Conservation (phyloP, 768 basidiomycete genomes). For the Galerina sulciceps region DNA sequence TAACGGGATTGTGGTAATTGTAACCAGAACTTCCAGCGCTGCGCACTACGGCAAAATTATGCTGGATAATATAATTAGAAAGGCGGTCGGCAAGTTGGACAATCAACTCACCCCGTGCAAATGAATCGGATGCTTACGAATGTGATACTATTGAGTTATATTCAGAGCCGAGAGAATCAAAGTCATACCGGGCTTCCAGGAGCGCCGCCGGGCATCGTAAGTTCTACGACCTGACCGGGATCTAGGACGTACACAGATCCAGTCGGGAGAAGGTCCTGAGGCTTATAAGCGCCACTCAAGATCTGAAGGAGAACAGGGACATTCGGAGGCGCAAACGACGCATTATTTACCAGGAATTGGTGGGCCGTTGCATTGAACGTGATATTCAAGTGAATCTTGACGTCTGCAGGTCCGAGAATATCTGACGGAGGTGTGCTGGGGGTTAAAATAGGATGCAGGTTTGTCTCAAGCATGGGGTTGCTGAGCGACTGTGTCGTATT, state of each 20-base stretch:
- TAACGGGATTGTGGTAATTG: conserved; percentile 57
- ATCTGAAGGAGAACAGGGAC: conserved; percentile 56
- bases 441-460: conserved; percentile 34
- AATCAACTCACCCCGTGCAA: conserved; percentile 44
- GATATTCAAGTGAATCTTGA: conserved; percentile 37
- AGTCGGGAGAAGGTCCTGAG: conserved; percentile 43
- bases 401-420: conserved; percentile 39
- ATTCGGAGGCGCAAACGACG: conserved; percentile 36
- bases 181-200: conserved; percentile 29
- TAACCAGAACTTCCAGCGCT: conserved; percentile 40
- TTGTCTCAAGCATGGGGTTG: conserved; percentile 36
- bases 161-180: background rate
- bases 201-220: conserved; percentile 44
- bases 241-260: conserved; percentile 50
- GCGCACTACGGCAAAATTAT: conserved; percentile 45
- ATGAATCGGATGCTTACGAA: conserved; percentile 47
- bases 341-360: conserved; percentile 18
- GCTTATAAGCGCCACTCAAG: conserved; percentile 42
- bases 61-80: conserved; percentile 23
- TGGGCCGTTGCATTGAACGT: conserved; percentile 21
- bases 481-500: conserved; percentile 30
- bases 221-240: conserved; percentile 49
- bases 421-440: conserved; percentile 33
- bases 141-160: background rate
- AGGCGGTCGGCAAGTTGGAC: no score